phyloP scores from a whole-genome alignment of 1,139 yeast genomes.

The Debaryomyces nepalensis region DNA sequence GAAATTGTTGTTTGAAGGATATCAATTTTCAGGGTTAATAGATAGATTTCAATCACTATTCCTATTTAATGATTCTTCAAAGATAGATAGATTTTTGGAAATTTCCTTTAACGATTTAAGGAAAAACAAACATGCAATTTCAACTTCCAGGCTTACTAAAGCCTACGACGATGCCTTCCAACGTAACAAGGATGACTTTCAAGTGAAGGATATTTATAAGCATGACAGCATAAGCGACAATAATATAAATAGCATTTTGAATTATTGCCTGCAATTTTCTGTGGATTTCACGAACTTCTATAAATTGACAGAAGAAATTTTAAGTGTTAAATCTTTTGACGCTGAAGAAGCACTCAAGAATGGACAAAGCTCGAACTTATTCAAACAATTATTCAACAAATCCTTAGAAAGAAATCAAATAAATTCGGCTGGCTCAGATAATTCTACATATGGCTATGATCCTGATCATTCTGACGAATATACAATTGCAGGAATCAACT shows the following conservation, averaged over 20 bases:
- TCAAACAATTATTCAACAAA: conserved; percentile 43
- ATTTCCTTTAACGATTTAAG: conserved; percentile 39
- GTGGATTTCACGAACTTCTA: conserved; percentile 48
- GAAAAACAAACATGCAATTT: conserved; percentile 36
- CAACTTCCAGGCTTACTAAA: conserved; percentile 34
- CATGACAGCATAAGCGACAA: neutral
- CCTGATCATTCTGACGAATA: conserved; percentile 51
- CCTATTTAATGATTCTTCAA: conserved; percentile 50
- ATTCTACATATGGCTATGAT: conserved; percentile 28
- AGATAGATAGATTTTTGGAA: conserved; percentile 52
- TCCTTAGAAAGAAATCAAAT: conserved; percentile 36
- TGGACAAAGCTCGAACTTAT: conserved; percentile 38
- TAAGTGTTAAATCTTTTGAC: conserved; percentile 67
- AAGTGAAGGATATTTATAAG: conserved; percentile 11
- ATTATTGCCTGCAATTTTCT: conserved; percentile 26
- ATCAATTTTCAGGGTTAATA: conserved; percentile 53
- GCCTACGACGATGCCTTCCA: conserved; percentile 29
- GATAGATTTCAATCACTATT: conserved; percentile 57
- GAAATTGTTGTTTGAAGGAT: conserved; percentile 64
- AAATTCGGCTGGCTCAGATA: conserved; percentile 22
- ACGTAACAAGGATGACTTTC: conserved; percentile 5
- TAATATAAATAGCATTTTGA: conserved; percentile 14
- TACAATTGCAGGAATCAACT: conserved; percentile 51
- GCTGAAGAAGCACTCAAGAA: conserved; percentile 55
- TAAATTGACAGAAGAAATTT: conserved; percentile 65